Base-by-base conservation (phyloP, 2,329 filamentous ascomycete species). In the Hymenoscyphus fraxineus region DNA sequence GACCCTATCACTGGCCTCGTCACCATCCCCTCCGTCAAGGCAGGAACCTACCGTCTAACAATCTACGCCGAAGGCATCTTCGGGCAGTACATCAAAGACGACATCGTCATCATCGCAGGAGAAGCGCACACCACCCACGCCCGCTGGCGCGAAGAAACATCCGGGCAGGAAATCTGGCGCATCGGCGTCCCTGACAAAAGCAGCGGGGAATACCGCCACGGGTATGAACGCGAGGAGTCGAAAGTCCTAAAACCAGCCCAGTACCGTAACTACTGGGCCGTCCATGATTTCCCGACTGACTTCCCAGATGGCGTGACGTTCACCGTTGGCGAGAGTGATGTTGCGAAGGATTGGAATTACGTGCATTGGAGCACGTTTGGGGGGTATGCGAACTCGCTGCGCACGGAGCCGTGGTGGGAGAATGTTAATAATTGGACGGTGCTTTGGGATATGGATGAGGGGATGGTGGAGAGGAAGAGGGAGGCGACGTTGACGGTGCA, bases 301-400 rank as follows among this genome's bases (percentile, higher is more conserved):
- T 88, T 87, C 68, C 85, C 86, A 0, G 68, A 81, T 0, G 85
- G 86, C 3, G 80, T 89, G 0, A 78, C 77, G 27, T 89, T 83
- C 75, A 80, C 80, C 15, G 80, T 89, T 1, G 85, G 85, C 10
- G 74, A 81, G 70, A 82, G 80, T 65, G 74, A 83, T 32, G 77
- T 77, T 19, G 75, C 75, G 0, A 73, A 76, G 12, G 83, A 86
- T 69, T 78, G 87, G 65, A 89, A 89, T 74, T 88, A 88, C 63
- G 82, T 88, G 3, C 87, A 89, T 72, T 89, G 86, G 87, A 83
- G 81, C 64, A 84, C 86, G 9, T 88, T 86, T 69, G 85, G 85
- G 1, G 82, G 83, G 6, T 77, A 82, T 35, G 83, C 78, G 1
- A 82, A 86, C 73, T 80, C 74, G 15, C 61, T 78, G 3, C 78